A percentile compares a stretch with the other conserved stretches of the same genome.
phyloP scores from a whole-genome alignment of 2,329 filamentous ascomycete genomes.

The Dichotomopilus funicola region DNA sequence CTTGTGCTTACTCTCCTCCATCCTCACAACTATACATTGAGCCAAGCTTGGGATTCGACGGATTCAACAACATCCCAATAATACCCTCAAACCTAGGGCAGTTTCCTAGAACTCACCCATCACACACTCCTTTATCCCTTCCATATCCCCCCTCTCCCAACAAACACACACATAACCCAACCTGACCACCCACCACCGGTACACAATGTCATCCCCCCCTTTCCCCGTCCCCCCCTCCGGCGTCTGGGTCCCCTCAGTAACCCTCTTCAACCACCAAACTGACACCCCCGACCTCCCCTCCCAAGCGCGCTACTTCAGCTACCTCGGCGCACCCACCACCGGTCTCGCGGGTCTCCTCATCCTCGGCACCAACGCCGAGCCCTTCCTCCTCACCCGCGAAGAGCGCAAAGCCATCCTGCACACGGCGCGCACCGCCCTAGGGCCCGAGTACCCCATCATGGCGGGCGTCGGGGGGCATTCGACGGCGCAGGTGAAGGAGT shows the following conservation, averaged over 20 bases:
- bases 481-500: constrained; percentile 56
- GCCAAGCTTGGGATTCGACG: too few species aligned
- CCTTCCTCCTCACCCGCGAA: constrained; percentile 30
- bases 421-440: constrained; percentile 48
- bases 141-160: too few species aligned
- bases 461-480: constrained; percentile 59
- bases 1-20: background rate
- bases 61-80: too few species aligned
- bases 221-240: constrained; percentile 24
- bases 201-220: too few species aligned
- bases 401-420: constrained; percentile 41
- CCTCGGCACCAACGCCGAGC: constrained; percentile 31
- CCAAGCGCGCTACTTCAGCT: constrained; percentile 27
- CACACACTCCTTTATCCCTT: too few species aligned
- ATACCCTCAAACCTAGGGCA: too few species aligned
- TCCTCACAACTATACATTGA: background rate
- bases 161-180: too few species aligned
- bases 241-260: constrained; percentile 31
- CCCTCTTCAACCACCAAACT: constrained; percentile 28
- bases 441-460: constrained; percentile 51
- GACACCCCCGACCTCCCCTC: constrained; percentile 26
- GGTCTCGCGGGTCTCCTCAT: constrained; percentile 29
- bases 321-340: constrained; percentile 23
- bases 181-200: too few species aligned
- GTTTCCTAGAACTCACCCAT: too few species aligned